Evolutionary conservation across 2,329 filamentous ascomycete species (phyloP), one percentile per base, ranked within the genome.

Genomic region (Neofusicoccum parvum): DNA sequence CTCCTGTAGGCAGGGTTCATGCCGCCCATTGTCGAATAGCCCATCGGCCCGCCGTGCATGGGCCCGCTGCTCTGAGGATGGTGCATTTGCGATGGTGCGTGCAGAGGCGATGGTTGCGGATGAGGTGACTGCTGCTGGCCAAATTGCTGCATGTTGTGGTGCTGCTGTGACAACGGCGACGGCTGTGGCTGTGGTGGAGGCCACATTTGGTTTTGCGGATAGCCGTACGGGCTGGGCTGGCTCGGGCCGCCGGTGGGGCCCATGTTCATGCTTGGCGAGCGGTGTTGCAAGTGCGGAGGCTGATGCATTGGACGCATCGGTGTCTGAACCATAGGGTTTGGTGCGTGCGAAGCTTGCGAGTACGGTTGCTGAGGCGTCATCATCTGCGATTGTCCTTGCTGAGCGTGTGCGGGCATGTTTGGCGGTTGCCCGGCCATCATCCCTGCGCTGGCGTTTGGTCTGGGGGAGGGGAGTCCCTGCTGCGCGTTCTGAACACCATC

Each of bases 251-350:
- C 72, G 37, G 73, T 71, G 41, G 75, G 72, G 23, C 72, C 74
- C 74, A 82, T 80, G 65, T 72, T 74, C 70, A 83, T 79, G 66
- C 85, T 86, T 49, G 90, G 88, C 69, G 90, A 86, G 71, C 89
- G 85, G 69, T 86, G 85, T 71, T 89, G 88, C 77, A 91, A 86
- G 73, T 90, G 86, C 66, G 87, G 83, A 56, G 85, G 80, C 43
- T 88, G 87, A 68, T 87, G 86, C 80, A 90, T 88, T 74, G 86
- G 85, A 78, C 91, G 87, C 76, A 92, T 88, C 27, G 88, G 88
- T 27, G 92, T 89, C 74, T 92, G 90, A 36, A 86, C 86, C 74
- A 93, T 87, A 45, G 89, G 84, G 73, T 87, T 89, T 73, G 91
- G 91, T 32, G 64, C 64, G 49, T 56, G 56, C 10, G 65, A 66